Evolutionary conservation across 352 stramenopile species (phyloP).

Genomic region (Phytophthora capsici): DNA sequence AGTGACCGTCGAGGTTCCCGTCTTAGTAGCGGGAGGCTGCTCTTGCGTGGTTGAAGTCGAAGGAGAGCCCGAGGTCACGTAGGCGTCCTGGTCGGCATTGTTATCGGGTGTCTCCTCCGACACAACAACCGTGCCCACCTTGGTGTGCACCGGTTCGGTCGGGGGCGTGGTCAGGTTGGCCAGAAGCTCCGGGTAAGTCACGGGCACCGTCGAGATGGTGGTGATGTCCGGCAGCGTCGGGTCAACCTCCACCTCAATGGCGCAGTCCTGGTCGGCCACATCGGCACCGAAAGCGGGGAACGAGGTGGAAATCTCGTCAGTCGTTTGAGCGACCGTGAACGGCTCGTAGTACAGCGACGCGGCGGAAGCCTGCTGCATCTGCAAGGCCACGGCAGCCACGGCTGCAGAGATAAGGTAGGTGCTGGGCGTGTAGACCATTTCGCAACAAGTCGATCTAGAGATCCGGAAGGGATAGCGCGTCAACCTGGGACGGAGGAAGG

Average conservation of each 20-base stretch:
- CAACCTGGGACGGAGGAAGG: constrained; percentile 28
- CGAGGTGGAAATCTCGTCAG: constrained; percentile 10
- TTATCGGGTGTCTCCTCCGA: constrained; percentile 10
- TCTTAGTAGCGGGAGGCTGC: too few relatives aligned
- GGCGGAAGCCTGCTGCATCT: constrained; percentile 32
- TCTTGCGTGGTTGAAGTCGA: not conserved
- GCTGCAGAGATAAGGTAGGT: constrained; percentile 37
- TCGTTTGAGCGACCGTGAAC: constrained; percentile 7
- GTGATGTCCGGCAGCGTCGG: constrained; percentile 34
- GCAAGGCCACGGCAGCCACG: constrained; percentile 19
- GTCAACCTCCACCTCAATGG: constrained; percentile 21
- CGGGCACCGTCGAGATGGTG: constrained; percentile 25
- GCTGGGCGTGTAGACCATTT: constrained; percentile 37
- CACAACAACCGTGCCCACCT: constrained; percentile 31
- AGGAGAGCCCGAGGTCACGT: constrained; percentile 6
- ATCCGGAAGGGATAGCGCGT: constrained; percentile 7
- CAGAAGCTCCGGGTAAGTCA: constrained; percentile 28
- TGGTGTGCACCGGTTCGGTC: constrained; percentile 18
- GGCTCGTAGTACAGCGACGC: constrained; percentile 28
- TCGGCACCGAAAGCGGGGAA: constrained; percentile 24
- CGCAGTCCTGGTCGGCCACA: constrained; percentile 19
- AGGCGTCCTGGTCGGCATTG: constrained; percentile 17
- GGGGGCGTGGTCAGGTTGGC: constrained; percentile 22
- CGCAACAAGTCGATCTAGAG: constrained; percentile 9
- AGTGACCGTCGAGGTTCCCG: too few relatives aligned